These are phyloP conservation scores for Backusella parvicylindrica DNA, from an alignment of 192 early-diverging fungal species.

Conservation along the genomic window DNA sequence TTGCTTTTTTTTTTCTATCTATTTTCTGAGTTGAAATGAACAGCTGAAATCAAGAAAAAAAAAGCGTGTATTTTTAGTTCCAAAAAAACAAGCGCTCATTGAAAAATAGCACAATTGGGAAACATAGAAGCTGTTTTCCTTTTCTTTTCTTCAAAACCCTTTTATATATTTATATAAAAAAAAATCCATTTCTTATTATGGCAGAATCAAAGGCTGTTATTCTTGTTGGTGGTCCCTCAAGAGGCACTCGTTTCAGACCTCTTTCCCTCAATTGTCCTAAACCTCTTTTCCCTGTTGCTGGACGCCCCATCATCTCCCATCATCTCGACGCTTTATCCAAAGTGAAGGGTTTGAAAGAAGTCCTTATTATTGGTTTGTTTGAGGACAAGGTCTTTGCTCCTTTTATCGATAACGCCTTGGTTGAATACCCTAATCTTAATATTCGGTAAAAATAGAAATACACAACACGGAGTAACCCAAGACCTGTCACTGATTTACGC, in stretches of 20 bases:
- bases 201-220: conserved; percentile 81
- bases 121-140: too few species aligned
- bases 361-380: conserved; percentile 95
- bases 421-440: conserved; percentile 81
- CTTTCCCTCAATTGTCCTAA: conserved; percentile 94
- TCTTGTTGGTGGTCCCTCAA: conserved; percentile 95
- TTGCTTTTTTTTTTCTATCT: too few species aligned
- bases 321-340: conserved; percentile 91
- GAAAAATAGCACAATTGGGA: neutral
- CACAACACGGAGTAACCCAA: neutral
- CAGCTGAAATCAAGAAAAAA: neutral
- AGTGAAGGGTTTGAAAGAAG: conserved; percentile 86
- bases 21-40: neutral
- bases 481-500: neutral
- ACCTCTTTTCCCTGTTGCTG: conserved; percentile 98
- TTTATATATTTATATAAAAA: neutral
- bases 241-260: conserved; percentile 96
- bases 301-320: conserved; percentile 94
- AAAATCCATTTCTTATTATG: neutral
- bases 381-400: conserved; percentile 90
- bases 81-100: neutral
- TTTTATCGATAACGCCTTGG: conserved; percentile 82
- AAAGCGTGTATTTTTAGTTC: neutral
- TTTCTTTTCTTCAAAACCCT: neutral
- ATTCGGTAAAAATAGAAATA: conserved; percentile 64